These are phyloP conservation scores for Ensete ventricosum DNA, from an alignment of 176 grass and related monocot species.

Conservation along the genomic window DNA sequence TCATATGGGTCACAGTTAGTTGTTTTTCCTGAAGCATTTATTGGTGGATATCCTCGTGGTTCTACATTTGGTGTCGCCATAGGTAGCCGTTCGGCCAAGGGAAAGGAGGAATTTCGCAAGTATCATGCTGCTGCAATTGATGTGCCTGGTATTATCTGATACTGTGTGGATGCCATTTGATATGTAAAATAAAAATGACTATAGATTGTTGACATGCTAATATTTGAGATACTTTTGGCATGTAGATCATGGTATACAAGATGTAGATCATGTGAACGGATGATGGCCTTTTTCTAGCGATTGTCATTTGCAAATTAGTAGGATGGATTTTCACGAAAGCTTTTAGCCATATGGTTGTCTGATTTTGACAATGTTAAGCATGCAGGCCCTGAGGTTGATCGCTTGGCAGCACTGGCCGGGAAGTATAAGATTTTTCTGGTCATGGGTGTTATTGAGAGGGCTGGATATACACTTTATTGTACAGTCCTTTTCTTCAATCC, in stretches of 20 bases:
- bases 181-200: background rate
- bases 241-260: too few relatives aligned
- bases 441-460: slow-evolving; percentile 91
- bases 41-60: slow-evolving; percentile 83
- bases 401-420: slow-evolving; percentile 64
- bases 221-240: too few relatives aligned
- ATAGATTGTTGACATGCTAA: background rate
- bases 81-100: slow-evolving; percentile 59
- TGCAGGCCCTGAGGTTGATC: slow-evolving; percentile 77
- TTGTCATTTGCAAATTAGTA: background rate
- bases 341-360: background rate
- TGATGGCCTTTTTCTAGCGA: background rate
- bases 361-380: background rate
- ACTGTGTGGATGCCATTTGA: background rate
- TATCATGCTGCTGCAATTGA: slow-evolving; percentile 80
- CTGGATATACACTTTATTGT: slow-evolving; percentile 81
- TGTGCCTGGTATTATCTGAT: slow-evolving; percentile 58
- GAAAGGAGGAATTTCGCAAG: slow-evolving; percentile 81
- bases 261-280: too few relatives aligned
- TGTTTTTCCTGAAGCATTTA: slow-evolving; percentile 84
- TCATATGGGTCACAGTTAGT: slow-evolving; percentile 71
- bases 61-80: slow-evolving; percentile 72
- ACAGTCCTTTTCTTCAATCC: slow-evolving; percentile 80
- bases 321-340: background rate
- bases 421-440: slow-evolving; percentile 91